Evolutionary conservation across 768 basidiomycete species (phyloP).

Genomic region (Panus rudis): DNA sequence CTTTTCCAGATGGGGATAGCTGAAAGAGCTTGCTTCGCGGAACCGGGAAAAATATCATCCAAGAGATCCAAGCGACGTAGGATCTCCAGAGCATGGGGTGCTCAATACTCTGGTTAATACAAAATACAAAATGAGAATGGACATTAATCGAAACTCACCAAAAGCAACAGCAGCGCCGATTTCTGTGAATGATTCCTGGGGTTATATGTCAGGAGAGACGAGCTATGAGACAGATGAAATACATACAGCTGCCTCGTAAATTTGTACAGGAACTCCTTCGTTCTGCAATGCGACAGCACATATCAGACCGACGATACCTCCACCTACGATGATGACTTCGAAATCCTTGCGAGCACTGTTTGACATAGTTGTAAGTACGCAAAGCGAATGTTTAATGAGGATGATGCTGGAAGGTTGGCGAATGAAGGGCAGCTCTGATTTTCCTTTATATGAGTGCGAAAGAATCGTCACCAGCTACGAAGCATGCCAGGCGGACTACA

Average conservation of each 20-base stretch:
- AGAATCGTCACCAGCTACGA: too few species aligned
- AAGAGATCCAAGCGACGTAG: too few species aligned
- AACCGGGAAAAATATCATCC: too few species aligned
- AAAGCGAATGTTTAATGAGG: neutral
- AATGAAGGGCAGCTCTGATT: neutral
- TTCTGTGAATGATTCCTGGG: constrained; percentile 3
- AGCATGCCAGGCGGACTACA: too few species aligned
- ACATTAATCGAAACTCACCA: constrained; percentile 3
- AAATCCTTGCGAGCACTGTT: neutral
- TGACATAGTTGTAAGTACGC: neutral
- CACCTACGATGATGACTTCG: constrained; percentile 53
- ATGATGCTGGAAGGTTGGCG: neutral
- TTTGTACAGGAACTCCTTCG: constrained; percentile 36
- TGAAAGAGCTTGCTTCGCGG: too few species aligned
- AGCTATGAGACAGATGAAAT: neutral
- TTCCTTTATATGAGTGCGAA: too few species aligned
- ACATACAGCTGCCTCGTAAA: constrained; percentile 48
- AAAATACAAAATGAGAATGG: too few species aligned
- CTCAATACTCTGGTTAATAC: too few species aligned
- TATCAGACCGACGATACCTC: constrained; percentile 47
- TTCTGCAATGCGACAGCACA: constrained; percentile 38
- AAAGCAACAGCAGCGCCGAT: constrained; percentile 8
- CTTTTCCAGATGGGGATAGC: too few species aligned
- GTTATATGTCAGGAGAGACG: neutral
- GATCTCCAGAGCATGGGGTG: constrained; percentile 2